Conservation (phyloP, 176 grass and related monocot species). For the Chloris gayana region DNA sequence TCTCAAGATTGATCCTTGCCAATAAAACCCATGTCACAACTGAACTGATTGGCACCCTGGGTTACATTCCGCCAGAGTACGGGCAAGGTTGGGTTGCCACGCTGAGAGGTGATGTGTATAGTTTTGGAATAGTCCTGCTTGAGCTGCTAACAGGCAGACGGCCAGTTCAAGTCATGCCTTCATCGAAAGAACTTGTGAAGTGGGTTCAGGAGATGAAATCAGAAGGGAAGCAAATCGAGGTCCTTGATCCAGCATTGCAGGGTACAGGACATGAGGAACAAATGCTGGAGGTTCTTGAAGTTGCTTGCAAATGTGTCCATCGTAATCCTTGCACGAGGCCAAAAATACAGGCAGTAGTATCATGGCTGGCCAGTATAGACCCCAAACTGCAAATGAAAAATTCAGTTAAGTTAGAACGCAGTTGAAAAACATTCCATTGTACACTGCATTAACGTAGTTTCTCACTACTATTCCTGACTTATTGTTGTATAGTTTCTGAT, state of each 20-base stretch:
- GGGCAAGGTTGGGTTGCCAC: constrained; percentile 71
- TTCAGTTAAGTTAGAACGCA: constrained; percentile 16
- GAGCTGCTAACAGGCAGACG: constrained; percentile 72
- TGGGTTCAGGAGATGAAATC: constrained; percentile 51
- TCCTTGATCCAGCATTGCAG: constrained; percentile 45
- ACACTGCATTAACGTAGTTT: background rate
- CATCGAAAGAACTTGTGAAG: constrained; percentile 48
- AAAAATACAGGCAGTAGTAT: constrained; percentile 45
- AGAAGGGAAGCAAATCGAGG: constrained; percentile 36
- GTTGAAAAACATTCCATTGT: background rate
- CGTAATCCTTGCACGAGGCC: constrained; percentile 48
- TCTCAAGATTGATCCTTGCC: constrained; percentile 65
- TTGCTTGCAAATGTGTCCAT: constrained; percentile 53
- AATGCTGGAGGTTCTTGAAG: constrained; percentile 59
- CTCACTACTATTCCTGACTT: background rate
- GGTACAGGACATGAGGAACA: constrained; percentile 46
- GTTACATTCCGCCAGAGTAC: constrained; percentile 90
- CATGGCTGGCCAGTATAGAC: constrained; percentile 28
- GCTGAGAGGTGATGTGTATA: constrained; percentile 70
- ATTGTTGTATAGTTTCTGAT: background rate
- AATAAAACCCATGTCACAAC: constrained; percentile 81
- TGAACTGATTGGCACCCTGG: constrained; percentile 64
- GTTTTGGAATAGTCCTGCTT: constrained; percentile 81
- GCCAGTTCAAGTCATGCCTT: constrained; percentile 34
- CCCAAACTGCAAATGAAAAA: background rate